A percentile compares a stretch with the other conserved stretches of the same genome.
These are phyloP conservation scores for Ceratobasidium sp. DNA, from an alignment of 1,284 basidiomycete genomes.

Conservation along the genomic window DNA sequence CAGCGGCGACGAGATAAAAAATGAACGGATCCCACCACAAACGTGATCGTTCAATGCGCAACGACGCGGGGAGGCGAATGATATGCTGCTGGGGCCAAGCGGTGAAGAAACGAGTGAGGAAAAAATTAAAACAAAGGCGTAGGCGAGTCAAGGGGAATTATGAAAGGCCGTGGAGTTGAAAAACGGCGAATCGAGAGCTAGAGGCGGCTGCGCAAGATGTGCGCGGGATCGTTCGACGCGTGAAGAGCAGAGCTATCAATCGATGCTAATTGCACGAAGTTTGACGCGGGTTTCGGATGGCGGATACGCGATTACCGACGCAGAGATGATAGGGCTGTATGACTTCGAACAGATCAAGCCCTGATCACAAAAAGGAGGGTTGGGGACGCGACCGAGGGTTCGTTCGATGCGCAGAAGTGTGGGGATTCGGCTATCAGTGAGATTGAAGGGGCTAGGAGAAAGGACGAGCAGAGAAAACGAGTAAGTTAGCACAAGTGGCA, in stretches of 20 bases:
- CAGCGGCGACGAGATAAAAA: too few species aligned
- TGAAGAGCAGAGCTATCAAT: background rate
- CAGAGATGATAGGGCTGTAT: background rate
- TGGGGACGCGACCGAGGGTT: background rate
- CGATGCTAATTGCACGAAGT: background rate
- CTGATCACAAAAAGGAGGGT: background rate
- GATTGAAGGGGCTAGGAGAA: background rate
- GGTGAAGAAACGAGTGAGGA: background rate
- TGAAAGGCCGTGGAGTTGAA: too few species aligned
- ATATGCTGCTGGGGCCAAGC: background rate
- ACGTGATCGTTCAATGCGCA: too few species aligned
- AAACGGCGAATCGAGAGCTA: too few species aligned
- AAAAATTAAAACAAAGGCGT: too few species aligned
- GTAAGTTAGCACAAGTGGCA: background rate
- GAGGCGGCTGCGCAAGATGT: background rate
- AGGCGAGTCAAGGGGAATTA: too few species aligned
- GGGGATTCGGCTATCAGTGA: background rate
- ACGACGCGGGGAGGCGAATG: too few species aligned
- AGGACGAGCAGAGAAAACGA: background rate
- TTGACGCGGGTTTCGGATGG: background rate
- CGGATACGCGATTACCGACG: background rate
- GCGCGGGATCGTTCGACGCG: background rate
- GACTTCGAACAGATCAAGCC: background rate
- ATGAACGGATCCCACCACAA: background rate
- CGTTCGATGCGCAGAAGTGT: background rate